Percentiles rank a stretch among this genome's conserved stretches.
These are phyloP conservation scores for Ustilago hordei DNA, from an alignment of 1,284 basidiomycete species.

Conservation along the genomic window DNA sequence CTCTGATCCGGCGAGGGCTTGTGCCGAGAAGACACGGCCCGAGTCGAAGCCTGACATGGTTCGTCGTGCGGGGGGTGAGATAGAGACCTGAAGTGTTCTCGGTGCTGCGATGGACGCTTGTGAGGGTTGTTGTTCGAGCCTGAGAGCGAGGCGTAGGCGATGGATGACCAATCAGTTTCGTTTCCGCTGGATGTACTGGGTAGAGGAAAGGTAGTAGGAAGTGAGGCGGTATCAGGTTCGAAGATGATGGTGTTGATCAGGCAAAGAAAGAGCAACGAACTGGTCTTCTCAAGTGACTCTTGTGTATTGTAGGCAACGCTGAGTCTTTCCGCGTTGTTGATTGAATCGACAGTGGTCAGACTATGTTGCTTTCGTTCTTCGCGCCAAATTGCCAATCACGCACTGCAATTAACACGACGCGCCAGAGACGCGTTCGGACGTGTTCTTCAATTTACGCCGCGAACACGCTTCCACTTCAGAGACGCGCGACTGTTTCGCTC, in stretches of 20 bases:
- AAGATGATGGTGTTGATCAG: not conserved
- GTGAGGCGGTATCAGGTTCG: not conserved
- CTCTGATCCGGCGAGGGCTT: constrained; percentile 61
- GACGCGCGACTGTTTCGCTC: not conserved
- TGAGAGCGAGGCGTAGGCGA: not conserved
- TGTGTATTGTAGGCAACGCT: no score
- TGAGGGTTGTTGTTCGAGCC: not conserved
- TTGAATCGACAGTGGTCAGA: not conserved
- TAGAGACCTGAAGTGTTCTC: no score
- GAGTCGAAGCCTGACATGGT: constrained; percentile 69
- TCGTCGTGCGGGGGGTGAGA: not conserved
- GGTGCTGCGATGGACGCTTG: not conserved
- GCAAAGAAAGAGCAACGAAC: not conserved
- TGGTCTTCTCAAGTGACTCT: no score
- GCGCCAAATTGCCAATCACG: not conserved
- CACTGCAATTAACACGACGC: constrained; percentile 44
- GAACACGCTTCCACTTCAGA: not conserved
- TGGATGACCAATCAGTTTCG: not conserved
- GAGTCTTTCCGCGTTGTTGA: no score
- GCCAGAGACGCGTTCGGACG: constrained; percentile 27
- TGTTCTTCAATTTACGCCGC: constrained; percentile 38
- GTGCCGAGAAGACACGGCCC: constrained; percentile 65
- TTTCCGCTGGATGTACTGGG: not conserved
- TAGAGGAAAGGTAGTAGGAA: not conserved
- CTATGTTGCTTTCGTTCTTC: constrained; percentile 1